Conservation (phyloP, 2,329 filamentous ascomycete genomes). For the Monilinia fructigena region DNA sequence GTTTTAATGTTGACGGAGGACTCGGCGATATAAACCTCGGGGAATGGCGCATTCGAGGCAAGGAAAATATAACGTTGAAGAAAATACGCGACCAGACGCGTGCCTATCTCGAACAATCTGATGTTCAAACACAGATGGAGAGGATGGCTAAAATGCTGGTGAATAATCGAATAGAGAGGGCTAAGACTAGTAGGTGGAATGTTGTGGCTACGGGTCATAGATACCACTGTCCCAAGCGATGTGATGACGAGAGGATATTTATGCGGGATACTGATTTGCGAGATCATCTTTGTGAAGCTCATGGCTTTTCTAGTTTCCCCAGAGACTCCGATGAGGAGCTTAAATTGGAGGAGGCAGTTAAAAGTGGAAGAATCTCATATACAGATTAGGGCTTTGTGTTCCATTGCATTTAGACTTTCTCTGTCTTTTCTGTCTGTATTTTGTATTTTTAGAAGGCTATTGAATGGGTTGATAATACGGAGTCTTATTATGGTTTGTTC, state of each 20-base stretch:
- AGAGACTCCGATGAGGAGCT: not conserved
- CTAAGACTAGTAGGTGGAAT: not conserved
- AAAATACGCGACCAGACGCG: not conserved
- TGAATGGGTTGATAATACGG: too few relatives aligned
- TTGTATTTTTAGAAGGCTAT: not conserved
- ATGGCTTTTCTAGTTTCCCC: not conserved
- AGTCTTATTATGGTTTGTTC: not conserved
- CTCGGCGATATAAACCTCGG: not conserved
- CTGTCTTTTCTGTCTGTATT: not conserved
- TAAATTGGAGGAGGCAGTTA: not conserved
- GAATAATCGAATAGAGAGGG: conserved; percentile 5
- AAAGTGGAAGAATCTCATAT: not conserved
- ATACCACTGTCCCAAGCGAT: not conserved
- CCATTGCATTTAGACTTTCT: not conserved
- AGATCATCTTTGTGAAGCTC: not conserved
- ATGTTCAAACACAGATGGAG: not conserved
- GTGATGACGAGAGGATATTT: not conserved
- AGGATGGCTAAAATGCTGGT: not conserved
- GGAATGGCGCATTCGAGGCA: not conserved
- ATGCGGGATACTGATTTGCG: not conserved
- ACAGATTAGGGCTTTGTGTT: not conserved
- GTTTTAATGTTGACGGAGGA: not conserved
- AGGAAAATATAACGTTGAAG: not conserved
- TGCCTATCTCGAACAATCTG: not conserved
- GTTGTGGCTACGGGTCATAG: not conserved